Conservation (phyloP, 2,329 filamentous ascomycete species). For the Diaporthe capsici region DNA sequence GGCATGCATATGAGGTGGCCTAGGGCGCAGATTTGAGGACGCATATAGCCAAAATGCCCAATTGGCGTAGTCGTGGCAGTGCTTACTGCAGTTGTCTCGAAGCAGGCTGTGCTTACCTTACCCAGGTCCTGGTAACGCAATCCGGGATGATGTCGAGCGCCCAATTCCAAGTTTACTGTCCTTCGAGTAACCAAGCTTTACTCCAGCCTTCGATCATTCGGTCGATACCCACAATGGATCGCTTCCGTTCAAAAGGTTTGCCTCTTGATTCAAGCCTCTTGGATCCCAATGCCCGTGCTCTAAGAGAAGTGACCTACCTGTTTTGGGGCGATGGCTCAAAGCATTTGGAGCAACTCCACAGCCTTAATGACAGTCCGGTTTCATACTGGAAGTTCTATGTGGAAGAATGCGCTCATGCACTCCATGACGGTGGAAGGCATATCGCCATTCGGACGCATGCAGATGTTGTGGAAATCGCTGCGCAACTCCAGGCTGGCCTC, state of each 20-base stretch:
- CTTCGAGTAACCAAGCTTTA: no score
- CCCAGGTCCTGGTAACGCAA: no score
- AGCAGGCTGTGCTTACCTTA: neutral
- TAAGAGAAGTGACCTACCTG: neutral
- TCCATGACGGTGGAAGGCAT: slow-evolving; percentile 9
- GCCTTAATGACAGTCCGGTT: neutral
- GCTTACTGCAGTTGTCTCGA: neutral
- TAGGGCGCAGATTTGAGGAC: neutral
- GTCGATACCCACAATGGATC: neutral
- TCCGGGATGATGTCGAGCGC: no score
- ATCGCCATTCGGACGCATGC: slow-evolving; percentile 16
- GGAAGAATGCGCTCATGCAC: slow-evolving; percentile 4
- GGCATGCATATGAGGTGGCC: neutral
- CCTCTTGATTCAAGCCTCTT: neutral
- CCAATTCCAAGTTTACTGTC: neutral
- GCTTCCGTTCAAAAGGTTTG: neutral
- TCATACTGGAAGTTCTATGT: slow-evolving; percentile 27
- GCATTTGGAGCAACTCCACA: neutral
- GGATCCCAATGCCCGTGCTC: neutral
- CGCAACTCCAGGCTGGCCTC: slow-evolving; percentile 9
- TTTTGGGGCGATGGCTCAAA: neutral
- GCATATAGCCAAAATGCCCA: neutral
- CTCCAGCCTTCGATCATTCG: neutral
- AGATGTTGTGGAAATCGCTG: slow-evolving; percentile 30
- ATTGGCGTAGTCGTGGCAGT: neutral